These are phyloP conservation scores for Torrubiella hemipterigena DNA, from an alignment of 2,329 filamentous ascomycete genomes.

Conservation along the genomic window DNA sequence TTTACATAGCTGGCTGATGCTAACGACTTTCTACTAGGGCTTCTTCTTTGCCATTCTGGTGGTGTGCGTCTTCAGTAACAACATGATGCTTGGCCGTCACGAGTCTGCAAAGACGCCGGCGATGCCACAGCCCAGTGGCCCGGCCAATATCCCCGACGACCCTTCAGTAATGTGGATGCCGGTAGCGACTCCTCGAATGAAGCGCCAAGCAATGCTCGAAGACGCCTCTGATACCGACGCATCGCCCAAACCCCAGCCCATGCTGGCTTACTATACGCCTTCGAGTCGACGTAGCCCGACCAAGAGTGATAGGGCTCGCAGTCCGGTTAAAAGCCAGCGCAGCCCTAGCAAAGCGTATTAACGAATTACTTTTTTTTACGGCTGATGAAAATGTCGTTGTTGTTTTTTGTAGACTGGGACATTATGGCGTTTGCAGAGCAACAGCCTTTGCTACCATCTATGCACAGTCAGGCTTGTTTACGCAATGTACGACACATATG, in stretches of 20 bases:
- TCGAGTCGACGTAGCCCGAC: slow-evolving; percentile 33
- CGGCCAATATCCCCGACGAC: slow-evolving; percentile 20
- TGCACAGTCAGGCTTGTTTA: too few relatives aligned
- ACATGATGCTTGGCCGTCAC: slow-evolving; percentile 30
- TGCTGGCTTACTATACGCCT: slow-evolving; percentile 32
- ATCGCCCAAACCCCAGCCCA: slow-evolving; percentile 26
- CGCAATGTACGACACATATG: too few relatives aligned
- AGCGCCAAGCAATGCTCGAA: slow-evolving; percentile 28
- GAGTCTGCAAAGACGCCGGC: slow-evolving; percentile 14
- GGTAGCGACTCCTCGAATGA: slow-evolving; percentile 33
- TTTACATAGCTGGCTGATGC: neutral
- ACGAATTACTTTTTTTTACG: too few relatives aligned
- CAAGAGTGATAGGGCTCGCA: slow-evolving; percentile 36
- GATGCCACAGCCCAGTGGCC: too few relatives aligned
- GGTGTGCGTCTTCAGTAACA: slow-evolving; percentile 36
- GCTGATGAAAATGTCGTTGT: too few relatives aligned
- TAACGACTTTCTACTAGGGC: slow-evolving; percentile 22
- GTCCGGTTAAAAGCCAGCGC: slow-evolving; percentile 31
- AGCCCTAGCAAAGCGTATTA: slow-evolving; percentile 26
- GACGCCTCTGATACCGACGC: slow-evolving; percentile 40
- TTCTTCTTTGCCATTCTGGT: slow-evolving; percentile 39
- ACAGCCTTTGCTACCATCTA: too few relatives aligned
- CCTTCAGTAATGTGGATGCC: slow-evolving; percentile 36
- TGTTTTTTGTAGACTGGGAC: too few relatives aligned
- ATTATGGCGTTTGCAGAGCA: too few relatives aligned